These are phyloP conservation scores for Cucurbitaria berberidis DNA, from an alignment of 2,329 filamentous ascomycete genomes.

Conservation along the genomic window DNA sequence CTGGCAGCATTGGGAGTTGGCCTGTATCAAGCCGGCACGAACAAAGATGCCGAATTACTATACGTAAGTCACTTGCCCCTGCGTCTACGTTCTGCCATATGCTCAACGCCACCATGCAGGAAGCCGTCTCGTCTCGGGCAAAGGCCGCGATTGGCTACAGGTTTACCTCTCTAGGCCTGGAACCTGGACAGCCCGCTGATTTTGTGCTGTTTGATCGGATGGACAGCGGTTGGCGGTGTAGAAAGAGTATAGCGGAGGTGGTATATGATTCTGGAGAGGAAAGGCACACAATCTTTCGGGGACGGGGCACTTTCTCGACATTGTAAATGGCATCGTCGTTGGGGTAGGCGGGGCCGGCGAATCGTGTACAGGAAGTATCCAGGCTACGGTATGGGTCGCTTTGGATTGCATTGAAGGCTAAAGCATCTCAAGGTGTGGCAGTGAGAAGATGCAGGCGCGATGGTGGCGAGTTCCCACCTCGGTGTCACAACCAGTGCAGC, in stretches of 20 bases:
- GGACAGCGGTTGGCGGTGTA: constrained; percentile 49
- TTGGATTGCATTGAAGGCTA: not conserved
- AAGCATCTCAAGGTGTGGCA: not conserved
- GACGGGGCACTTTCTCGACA: constrained; percentile 24
- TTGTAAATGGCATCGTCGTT: not conserved
- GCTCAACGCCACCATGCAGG: constrained; percentile 42
- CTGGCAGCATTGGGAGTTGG: constrained; percentile 61
- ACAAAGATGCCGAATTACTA: constrained; percentile 63
- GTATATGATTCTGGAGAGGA: constrained; percentile 52
- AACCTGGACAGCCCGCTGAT: constrained; percentile 49
- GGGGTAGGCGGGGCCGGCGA: too few species aligned
- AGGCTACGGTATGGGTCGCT: not conserved
- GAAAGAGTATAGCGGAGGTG: constrained; percentile 52
- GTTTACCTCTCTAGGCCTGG: constrained; percentile 37
- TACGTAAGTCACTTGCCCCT: constrained; percentile 53
- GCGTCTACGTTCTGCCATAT: constrained; percentile 2
- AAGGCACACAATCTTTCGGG: constrained; percentile 39
- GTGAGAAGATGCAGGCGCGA: not conserved
- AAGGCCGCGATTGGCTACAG: constrained; percentile 50
- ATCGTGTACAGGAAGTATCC: not conserved
- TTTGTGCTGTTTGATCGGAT: constrained; percentile 52
- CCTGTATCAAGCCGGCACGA: constrained; percentile 70
- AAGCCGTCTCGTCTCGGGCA: constrained; percentile 57
- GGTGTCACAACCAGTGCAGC: not conserved
- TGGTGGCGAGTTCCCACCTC: constrained; percentile 6